These are phyloP conservation scores for Cajanus cajan DNA, from an alignment of 306 rosid species.

Conservation along the genomic window DNA sequence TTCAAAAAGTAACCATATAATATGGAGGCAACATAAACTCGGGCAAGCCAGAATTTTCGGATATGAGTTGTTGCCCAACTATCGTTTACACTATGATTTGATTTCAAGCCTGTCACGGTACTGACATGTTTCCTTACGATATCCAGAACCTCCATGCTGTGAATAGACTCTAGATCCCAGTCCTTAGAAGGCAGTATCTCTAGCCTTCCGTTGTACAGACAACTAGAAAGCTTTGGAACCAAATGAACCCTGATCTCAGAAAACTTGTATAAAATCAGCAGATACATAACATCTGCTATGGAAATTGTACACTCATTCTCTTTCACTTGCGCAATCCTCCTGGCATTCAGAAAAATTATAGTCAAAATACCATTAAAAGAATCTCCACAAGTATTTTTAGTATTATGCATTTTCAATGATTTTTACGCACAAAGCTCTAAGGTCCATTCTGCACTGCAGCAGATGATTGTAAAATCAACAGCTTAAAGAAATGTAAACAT, in stretches of 20 bases:
- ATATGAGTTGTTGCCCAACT: constrained; percentile 67
- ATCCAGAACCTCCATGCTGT: constrained; percentile 58
- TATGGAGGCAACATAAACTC: constrained; percentile 63
- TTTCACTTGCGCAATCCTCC: constrained; percentile 79
- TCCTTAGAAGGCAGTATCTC: constrained; percentile 77
- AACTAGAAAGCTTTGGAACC: constrained; percentile 77
- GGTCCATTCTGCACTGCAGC: not conserved
- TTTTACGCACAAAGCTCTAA: not conserved
- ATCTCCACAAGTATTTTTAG: not conserved
- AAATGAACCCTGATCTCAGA: constrained; percentile 74
- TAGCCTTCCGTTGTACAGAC: constrained; percentile 69
- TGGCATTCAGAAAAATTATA: constrained; percentile 34
- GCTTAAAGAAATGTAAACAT: not conserved
- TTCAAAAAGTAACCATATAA: constrained; percentile 76
- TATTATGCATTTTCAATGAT: not conserved
- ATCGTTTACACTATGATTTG: constrained; percentile 63
- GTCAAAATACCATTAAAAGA: not conserved
- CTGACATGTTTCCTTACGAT: constrained; percentile 68
- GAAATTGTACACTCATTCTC: constrained; percentile 59
- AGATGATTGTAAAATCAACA: not conserved
- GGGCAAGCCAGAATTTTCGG: constrained; percentile 42
- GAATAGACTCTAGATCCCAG: constrained; percentile 78
- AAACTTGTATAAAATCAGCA: constrained; percentile 57
- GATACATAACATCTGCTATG: constrained; percentile 67
- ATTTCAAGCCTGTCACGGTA: constrained; percentile 62